phyloP scores from a whole-genome alignment of 805 yeast genomes.

The Candida argentea region DNA sequence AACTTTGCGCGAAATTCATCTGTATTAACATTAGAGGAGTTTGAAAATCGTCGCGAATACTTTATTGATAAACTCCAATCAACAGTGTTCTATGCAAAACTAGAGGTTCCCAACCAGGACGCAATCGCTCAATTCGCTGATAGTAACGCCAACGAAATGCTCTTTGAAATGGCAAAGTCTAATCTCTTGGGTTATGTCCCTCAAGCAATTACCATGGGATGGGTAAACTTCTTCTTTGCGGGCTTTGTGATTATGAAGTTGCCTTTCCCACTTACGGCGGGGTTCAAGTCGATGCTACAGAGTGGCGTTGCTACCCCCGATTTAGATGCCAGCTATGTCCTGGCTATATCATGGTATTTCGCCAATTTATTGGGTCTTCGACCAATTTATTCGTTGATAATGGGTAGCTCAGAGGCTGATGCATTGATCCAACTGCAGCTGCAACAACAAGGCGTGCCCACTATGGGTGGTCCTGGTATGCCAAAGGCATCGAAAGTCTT shows the following conservation, averaged over 20 bases:
- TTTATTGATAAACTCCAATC: slow-evolving; percentile 38
- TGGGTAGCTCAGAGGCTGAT: slow-evolving; percentile 43
- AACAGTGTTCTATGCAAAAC: slow-evolving; percentile 47
- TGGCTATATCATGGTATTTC: slow-evolving; percentile 93
- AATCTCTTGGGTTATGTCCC: slow-evolving; percentile 81
- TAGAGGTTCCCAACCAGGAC: slow-evolving; percentile 22
- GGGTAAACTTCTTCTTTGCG: slow-evolving; percentile 90
- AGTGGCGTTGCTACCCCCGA: slow-evolving; percentile 77
- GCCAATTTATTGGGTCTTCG: slow-evolving; percentile 76
- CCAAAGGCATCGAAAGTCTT: slow-evolving; percentile 57
- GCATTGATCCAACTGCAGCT: slow-evolving; percentile 35
- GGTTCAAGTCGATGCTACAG: slow-evolving; percentile 90
- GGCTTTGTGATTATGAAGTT: slow-evolving; percentile 73
- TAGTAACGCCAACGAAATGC: slow-evolving; percentile 58
- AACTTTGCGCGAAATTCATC: slow-evolving; percentile 45
- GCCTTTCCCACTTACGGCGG: slow-evolving; percentile 84
- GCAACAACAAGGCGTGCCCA: slow-evolving; percentile 26
- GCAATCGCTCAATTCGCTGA: slow-evolving; percentile 53
- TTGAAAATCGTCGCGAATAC: slow-evolving; percentile 40
- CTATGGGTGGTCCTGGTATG: slow-evolving; percentile 43
- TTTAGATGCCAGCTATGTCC: slow-evolving; percentile 84
- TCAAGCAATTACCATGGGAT: slow-evolving; percentile 89
- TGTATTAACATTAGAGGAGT: slow-evolving; percentile 42
- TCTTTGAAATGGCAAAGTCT: slow-evolving; percentile 70
- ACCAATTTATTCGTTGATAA: slow-evolving; percentile 64